phyloP scores from a whole-genome alignment of 1,139 yeast genomes.

The Sugiyamaella xylanicola region DNA sequence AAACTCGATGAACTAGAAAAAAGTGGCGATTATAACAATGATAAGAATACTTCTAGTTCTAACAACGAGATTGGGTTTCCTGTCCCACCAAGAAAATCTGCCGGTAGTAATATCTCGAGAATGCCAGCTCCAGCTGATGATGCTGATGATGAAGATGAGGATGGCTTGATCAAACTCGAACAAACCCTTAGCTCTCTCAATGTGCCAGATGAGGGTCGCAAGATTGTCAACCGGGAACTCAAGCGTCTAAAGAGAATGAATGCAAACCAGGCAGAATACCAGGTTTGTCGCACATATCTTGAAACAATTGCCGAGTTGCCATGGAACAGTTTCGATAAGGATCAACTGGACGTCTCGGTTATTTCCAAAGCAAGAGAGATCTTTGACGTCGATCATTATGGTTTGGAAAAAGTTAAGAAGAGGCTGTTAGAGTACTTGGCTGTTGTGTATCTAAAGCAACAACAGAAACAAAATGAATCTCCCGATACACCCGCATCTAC shows the following conservation, averaged over 20 bases:
- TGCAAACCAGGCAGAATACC: slow-evolving; percentile 72
- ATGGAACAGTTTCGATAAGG: slow-evolving; percentile 42
- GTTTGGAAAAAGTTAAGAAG: slow-evolving; percentile 77
- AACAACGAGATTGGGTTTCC: slow-evolving; percentile 6
- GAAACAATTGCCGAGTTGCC: slow-evolving; percentile 71
- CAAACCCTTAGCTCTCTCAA: slow-evolving; percentile 34
- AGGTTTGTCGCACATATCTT: slow-evolving; percentile 68
- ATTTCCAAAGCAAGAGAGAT: slow-evolving; percentile 58
- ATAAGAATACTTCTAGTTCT: slow-evolving; percentile 1
- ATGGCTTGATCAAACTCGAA: slow-evolving; percentile 40
- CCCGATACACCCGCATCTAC: neutral
- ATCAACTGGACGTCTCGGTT: slow-evolving; percentile 47
- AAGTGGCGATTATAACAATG: neutral
- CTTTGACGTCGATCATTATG: slow-evolving; percentile 81
- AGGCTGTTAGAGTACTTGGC: slow-evolving; percentile 81
- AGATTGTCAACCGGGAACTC: slow-evolving; percentile 63
- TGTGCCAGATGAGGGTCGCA: slow-evolving; percentile 44
- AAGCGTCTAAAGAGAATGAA: slow-evolving; percentile 64
- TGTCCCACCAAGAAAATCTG: neutral
- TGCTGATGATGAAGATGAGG: slow-evolving; percentile 37
- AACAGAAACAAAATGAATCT: slow-evolving; percentile 2
- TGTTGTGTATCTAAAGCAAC: slow-evolving; percentile 62
- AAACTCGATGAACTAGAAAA: slow-evolving; percentile 34
- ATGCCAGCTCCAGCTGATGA: slow-evolving; percentile 21
- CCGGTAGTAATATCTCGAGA: neutral